Conservation (phyloP, 2,329 filamentous ascomycete genomes). For the Xylariaceae sp. region DNA sequence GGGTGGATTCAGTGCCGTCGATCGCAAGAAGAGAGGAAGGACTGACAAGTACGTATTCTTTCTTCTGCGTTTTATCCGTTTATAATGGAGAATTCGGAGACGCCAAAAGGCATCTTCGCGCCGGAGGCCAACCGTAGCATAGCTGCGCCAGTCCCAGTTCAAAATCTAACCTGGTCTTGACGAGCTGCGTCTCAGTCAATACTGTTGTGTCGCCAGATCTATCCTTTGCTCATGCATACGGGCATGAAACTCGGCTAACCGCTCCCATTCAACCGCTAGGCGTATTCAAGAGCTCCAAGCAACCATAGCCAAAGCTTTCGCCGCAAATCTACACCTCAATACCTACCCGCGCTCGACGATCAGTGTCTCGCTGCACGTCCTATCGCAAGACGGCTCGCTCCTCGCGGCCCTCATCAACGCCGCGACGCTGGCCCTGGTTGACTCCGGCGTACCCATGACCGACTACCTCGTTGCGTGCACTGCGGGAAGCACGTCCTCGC, state of each 20-base stretch:
- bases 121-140: no score
- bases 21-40: conserved; percentile 70
- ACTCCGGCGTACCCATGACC: conserved; percentile 92
- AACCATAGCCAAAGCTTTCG: conserved; percentile 72
- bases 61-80: neutral
- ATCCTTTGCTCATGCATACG: neutral
- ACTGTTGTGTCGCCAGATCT: neutral
- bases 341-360: conserved; percentile 88
- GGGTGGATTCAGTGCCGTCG: conserved; percentile 82
- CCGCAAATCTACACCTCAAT: conserved; percentile 74
- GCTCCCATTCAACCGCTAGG: conserved; percentile 41
- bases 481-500: conserved; percentile 70
- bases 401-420: conserved; percentile 90
- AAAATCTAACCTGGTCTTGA: no score
- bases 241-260: neutral
- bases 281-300: conserved; percentile 76
- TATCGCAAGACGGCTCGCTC: conserved; percentile 85
- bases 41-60: conserved; percentile 66
- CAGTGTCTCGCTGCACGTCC: conserved; percentile 75
- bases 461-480: conserved; percentile 89
- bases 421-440: conserved; percentile 82
- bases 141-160: no score
- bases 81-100: neutral
- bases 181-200: no score
- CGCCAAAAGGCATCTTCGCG: no score